Evolutionary conservation across 108 stramenopile species (phyloP).

Genomic region (Discostella pseudostelligera): DNA sequence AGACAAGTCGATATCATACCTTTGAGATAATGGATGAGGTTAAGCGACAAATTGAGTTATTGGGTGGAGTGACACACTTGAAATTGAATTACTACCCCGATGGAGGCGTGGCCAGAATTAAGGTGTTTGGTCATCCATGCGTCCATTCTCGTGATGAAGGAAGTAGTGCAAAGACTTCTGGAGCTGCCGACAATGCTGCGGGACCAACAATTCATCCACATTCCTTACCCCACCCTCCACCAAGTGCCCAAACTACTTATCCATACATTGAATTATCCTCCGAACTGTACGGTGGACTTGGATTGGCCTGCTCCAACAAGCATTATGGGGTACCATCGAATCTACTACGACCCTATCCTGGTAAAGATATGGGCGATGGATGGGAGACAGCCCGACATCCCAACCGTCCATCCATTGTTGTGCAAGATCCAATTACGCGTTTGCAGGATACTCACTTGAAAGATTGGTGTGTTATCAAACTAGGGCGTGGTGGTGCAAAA

Average conservation of each 20-base stretch:
- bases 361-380: constrained; percentile 91
- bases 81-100: constrained; percentile 81
- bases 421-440: constrained; percentile 55
- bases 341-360: constrained; percentile 62
- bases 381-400: constrained; percentile 94
- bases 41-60: constrained; percentile 4
- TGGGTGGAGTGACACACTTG: constrained; percentile 45
- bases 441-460: constrained; percentile 69
- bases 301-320: constrained; percentile 81
- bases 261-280: constrained; percentile 61
- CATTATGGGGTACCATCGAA: constrained; percentile 91
- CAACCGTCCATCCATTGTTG: constrained; percentile 66
- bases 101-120: constrained; percentile 89
- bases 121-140: constrained; percentile 52
- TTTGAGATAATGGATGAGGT: constrained; percentile 44
- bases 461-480: constrained; percentile 86
- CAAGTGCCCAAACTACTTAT: constrained; percentile 18
- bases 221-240: constrained; percentile 21
- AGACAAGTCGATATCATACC: constrained; percentile 68
- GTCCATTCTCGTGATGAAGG: not conserved
- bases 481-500: constrained; percentile 60
- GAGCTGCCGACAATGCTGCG: not conserved
- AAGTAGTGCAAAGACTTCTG: no score
- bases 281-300: constrained; percentile 53
- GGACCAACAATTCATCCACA: constrained; percentile 36